Conservation (phyloP, 345 rosid species). For the Moringa oleifera region DNA sequence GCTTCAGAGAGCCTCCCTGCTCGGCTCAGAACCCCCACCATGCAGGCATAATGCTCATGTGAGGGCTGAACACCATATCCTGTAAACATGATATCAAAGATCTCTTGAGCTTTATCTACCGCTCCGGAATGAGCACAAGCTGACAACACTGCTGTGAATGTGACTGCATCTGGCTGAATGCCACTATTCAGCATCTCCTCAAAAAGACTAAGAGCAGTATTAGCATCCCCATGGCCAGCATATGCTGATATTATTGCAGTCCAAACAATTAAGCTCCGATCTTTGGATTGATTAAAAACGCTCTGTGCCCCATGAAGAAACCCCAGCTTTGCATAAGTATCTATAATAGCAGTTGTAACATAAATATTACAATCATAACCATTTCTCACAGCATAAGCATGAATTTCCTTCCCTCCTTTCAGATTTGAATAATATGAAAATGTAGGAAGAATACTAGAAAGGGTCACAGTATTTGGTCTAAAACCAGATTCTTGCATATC, state of each 20-base stretch:
- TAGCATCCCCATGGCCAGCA: constrained; percentile 69
- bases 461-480: constrained; percentile 58
- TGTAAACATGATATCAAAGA: constrained; percentile 49
- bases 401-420: constrained; percentile 73
- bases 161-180: constrained; percentile 62
- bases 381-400: constrained; percentile 57
- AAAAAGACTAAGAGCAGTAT: constrained; percentile 42
- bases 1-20: constrained; percentile 74
- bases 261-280: constrained; percentile 72
- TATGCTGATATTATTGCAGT: constrained; percentile 77
- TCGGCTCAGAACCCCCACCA: constrained; percentile 72
- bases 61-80: constrained; percentile 46
- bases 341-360: constrained; percentile 65
- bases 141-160: constrained; percentile 65
- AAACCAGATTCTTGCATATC: constrained; percentile 53
- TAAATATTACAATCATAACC: constrained; percentile 44
- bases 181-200: constrained; percentile 46
- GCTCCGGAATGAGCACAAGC: constrained; percentile 76
- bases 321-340: constrained; percentile 69
- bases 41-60: constrained; percentile 78
- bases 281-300: constrained; percentile 50
- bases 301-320: constrained; percentile 48
- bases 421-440: constrained; percentile 48
- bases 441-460: constrained; percentile 62
- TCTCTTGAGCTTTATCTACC: constrained; percentile 47